Evolutionary conservation across 1,284 basidiomycete species (phyloP), one percentile per base, ranked within the genome.

Genomic region (Thelephora terrestris): DNA sequence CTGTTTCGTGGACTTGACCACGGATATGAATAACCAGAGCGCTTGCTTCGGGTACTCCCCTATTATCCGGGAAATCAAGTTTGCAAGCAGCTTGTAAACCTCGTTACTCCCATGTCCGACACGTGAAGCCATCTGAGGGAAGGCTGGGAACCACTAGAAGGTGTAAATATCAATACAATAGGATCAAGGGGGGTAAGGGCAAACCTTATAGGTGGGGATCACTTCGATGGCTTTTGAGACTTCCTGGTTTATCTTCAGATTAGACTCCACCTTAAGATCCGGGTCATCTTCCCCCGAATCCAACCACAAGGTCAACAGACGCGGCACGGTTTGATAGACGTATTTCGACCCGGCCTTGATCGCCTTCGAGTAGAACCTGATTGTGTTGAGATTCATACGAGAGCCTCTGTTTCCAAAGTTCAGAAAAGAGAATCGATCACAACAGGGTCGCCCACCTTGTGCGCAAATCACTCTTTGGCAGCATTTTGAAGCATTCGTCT

Each of bases 101-200:
- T 73, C 72, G n/a, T 68, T 59, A 58, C 91, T 87, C 16, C 67
- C 69, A 58, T 98, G 91, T 17, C 85, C 87, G 32, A 99, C 87
- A 7, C 96, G 81, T 21, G 96, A 99, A 9, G 96, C 90, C 50
- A 99, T 88, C 71, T 99, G 96, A 6, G 96, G 93, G 55, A 98
- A 93, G 0, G 94, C 94, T 0, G 90, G 95, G 55, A 88, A 88
- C 91, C 94, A 99, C 91, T 96, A 57, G 14, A 47, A 52, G 42
- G 25, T n/a, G 23, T 39, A 36, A 46, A 51, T 5, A 27, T 42
- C 7, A 40, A 43, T 17, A 34, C 42, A 24, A 2, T 16, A 12
- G 20, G 25, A 16, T 42, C 3, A 18, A 42, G 39, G 16, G 39
- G 39, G 32, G 2, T 20, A 14, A 5, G 16, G 14, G 47, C 62